phyloP scores from a whole-genome alignment of 148 eudicot genomes.

The Heliamphora exappendiculata region DNA sequence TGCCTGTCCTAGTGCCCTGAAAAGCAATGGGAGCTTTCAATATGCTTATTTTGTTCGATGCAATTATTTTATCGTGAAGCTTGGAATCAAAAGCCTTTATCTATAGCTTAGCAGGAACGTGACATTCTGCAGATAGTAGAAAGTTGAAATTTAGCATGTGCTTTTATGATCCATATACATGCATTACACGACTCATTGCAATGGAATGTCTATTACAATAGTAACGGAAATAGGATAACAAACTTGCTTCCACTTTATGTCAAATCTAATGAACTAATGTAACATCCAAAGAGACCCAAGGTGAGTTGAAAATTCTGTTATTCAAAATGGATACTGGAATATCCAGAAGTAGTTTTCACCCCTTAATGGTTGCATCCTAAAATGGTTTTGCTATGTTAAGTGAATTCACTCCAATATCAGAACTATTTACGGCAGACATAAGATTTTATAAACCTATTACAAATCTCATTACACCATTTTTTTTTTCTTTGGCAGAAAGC shows the following conservation, averaged over 20 bases:
- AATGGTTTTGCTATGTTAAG: neutral
- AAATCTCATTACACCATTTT: no score
- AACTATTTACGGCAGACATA: neutral
- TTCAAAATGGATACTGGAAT: neutral
- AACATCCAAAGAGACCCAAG: neutral
- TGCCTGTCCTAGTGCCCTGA: slow-evolving; percentile 92
- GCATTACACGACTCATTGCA: neutral
- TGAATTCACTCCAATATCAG: neutral
- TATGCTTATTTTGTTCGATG: slow-evolving; percentile 10
- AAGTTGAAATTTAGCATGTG: neutral
- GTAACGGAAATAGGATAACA: neutral
- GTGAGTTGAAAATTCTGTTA: neutral
- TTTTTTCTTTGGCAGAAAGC: no score
- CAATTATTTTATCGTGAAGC: neutral
- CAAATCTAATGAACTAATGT: neutral
- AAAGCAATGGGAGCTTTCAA: neutral
- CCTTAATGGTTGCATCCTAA: neutral
- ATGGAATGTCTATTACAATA: neutral
- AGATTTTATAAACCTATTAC: neutral
- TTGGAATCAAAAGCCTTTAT: neutral
- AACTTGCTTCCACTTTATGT: neutral
- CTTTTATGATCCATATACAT: neutral
- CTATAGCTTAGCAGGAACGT: neutral
- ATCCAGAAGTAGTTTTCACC: neutral
- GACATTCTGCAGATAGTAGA: neutral